Evolutionary conservation across 2,329 filamentous ascomycete species (phyloP), one percentile per base, ranked within the genome.

Genomic region (Coniella lustricola): DNA sequence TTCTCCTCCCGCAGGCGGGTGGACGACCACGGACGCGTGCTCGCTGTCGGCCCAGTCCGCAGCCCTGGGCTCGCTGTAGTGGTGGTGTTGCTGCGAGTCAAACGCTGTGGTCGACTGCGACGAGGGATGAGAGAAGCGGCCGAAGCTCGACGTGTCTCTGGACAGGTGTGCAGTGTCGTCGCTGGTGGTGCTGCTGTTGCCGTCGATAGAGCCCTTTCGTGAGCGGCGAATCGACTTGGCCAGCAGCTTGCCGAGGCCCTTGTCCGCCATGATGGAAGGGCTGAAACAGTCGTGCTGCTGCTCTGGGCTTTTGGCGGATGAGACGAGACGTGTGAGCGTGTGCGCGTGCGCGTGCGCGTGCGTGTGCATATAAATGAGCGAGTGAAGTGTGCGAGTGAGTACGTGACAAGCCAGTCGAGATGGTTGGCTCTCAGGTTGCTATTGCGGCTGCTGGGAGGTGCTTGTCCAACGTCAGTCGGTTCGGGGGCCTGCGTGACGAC

Each of bases 171-270:
- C 46, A 54, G 58, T 48, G 51, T 59, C 48, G 60, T 64, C 59
- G 50, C 56, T 59, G 3, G 36, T 39, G 29, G 47, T 38, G 44
- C 50, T 53, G 46, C 40, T 52, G 51, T 55, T 62, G 32, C 55
- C 51, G 54, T 72, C 70, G 40, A 61, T 61, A 44, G 68, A 64
- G 47, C 73, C 68, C 61, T 69, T 74, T 62, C 68, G 73, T 49
- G 68, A 68, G 41, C 73, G 69, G 40, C 74, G 71, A 58, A 73
- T 76, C 41, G 68, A 67, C 58, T 74, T 77, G 44, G 76, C 70
- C 32, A 82, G 62, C 25, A 81, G 67, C 63, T 77, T 80, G 49
- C 67, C 69, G 37, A 78, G 62, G 12, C 67, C 65, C 53, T 61
- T 67, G 47, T 52, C 48, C 38, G 61, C 59, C 60, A 60, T 60